Evolutionary conservation across 768 basidiomycete genomes (phyloP), one percentile per base, ranked within the genome.

Genomic region (Auricularia cornea): DNA sequence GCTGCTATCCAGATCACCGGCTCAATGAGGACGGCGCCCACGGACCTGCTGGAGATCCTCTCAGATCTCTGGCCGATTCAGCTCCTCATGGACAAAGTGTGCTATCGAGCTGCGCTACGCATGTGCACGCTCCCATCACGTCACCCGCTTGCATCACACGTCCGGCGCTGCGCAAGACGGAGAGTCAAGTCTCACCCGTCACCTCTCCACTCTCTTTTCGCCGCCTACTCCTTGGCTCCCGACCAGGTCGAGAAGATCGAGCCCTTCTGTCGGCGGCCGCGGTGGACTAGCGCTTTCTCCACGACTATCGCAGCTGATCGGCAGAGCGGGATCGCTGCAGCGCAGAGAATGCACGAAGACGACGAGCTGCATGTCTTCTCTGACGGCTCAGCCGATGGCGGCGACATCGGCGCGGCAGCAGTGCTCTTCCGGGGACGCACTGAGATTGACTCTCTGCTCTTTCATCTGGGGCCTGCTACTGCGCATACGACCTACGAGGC

Each of bases 151-250:
- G 16, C 18, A 3, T 3, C n/a, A 5, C 20, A 44, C 23, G 28
- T 61, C 28, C 41, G 48, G 4, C 60, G 5, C 18, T 23, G 29
- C 20, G 16, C 60, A 2, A 20, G 62, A 3, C 33, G 51, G 33
- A 14, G 31, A 28, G 28, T 63, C 2, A 60, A 65, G 4, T 63
- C 64, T 29, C 51, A 59, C 26, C 59, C 63, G 3, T 54, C 71
- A 1, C 69, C 72, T 0, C 59, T 74, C 1, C 72, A 75, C 52
- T 28, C 66, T 11, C 40, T 73, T 2, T 60, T 71, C 59, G n/a
- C 64, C 8, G 32, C 60, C 0, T 65, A 8, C 18, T 31, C 65
- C 16, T 59, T 71, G 2, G 3, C 54, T 1, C 59, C 62, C 18
- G 26, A 29, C 6, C 26, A 26, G 1, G 61, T 70, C 0, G 73